Conservation (phyloP, 2,329 filamentous ascomycete species). For the Biscogniauxia marginata region DNA sequence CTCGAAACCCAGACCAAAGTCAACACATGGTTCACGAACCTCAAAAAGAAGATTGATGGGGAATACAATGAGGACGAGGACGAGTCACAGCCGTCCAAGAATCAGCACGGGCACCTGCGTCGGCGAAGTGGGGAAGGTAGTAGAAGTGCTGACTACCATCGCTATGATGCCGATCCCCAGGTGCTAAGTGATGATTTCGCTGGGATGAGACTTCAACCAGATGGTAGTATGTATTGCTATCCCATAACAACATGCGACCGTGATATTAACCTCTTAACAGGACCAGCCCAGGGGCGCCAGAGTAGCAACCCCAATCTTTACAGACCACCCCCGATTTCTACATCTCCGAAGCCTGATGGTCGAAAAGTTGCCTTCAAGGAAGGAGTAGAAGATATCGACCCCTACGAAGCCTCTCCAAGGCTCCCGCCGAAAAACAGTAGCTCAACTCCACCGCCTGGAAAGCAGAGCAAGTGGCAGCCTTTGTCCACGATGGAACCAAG, state of each 20-base stretch:
- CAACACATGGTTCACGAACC: conserved; percentile 85
- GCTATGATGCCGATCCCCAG: conserved; percentile 92
- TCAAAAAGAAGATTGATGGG: conserved; percentile 93
- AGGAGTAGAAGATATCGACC: conserved; percentile 74
- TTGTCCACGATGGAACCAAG: conserved; percentile 80
- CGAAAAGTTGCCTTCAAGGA: conserved; percentile 59
- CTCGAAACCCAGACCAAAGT: conserved; percentile 90
- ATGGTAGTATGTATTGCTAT: conserved; percentile 54
- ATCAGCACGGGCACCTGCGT: conserved; percentile 17
- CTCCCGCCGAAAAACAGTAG: conserved; percentile 51
- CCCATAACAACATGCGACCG: conserved; percentile 37
- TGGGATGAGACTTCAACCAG: conserved; percentile 61
- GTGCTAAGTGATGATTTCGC: conserved; percentile 88
- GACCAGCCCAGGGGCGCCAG: conserved; percentile 38
- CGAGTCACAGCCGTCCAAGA: conserved; percentile 40
- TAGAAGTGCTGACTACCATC: conserved; percentile 81
- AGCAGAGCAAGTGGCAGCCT: conserved; percentile 95
- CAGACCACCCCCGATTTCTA: conserved; percentile 52
- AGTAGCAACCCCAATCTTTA: conserved; percentile 76
- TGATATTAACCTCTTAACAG: conserved; percentile 46
- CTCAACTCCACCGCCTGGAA: conserved; percentile 47
- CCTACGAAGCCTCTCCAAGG: conserved; percentile 66
- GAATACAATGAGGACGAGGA: conserved; percentile 73
- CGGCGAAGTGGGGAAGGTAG: conserved; percentile 60
- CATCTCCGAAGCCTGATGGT: conserved; percentile 50